Evolutionary conservation across 2,329 filamentous ascomycete species (phyloP).

Genomic region (Cylindrodendrum hubeiense): DNA sequence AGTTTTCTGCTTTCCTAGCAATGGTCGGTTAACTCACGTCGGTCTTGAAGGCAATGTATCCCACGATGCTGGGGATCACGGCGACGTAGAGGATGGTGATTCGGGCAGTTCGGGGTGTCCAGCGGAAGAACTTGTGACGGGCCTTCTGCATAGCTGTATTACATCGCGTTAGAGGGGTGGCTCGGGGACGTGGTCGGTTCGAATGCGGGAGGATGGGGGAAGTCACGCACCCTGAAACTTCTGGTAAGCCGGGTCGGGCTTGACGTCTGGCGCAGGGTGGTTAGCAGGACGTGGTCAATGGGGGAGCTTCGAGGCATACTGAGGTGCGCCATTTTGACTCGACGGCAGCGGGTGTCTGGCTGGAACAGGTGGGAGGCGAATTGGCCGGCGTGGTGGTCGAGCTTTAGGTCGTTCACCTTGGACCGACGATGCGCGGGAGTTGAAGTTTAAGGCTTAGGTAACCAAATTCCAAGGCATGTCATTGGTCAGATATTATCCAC

Average conservation of each 20-base stretch:
- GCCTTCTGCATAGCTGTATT: slow-evolving; percentile 81
- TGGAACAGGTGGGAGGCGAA: slow-evolving; percentile 35
- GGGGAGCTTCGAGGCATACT: slow-evolving; percentile 42
- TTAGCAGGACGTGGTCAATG: slow-evolving; percentile 41
- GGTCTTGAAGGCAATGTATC: slow-evolving; percentile 80
- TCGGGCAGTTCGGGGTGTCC: slow-evolving; percentile 86
- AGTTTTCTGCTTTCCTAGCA: slow-evolving; percentile 28
- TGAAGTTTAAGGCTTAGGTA: slow-evolving; percentile 40
- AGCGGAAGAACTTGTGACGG: slow-evolving; percentile 95
- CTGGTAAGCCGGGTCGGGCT: slow-evolving; percentile 57
- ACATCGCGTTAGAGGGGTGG: slow-evolving; percentile 38
- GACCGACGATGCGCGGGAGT: slow-evolving; percentile 29
- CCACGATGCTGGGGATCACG: slow-evolving; percentile 77
- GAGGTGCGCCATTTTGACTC: slow-evolving; percentile 55
- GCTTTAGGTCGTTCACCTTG: slow-evolving; percentile 32
- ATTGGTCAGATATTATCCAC: slow-evolving; percentile 25
- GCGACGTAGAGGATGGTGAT: slow-evolving; percentile 83
- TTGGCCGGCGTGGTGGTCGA: slow-evolving; percentile 42
- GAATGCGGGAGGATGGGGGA: slow-evolving; percentile 25
- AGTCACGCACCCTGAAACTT: slow-evolving; percentile 55
- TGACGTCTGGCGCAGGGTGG: slow-evolving; percentile 49
- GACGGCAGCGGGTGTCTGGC: slow-evolving; percentile 40
- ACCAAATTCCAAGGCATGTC: slow-evolving; percentile 17
- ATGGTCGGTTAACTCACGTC: slow-evolving; percentile 75
- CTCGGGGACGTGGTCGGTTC: slow-evolving; percentile 23